phyloP scores from a whole-genome alignment of 2,329 filamentous ascomycete genomes.

The Ceratocystis huliohia region DNA sequence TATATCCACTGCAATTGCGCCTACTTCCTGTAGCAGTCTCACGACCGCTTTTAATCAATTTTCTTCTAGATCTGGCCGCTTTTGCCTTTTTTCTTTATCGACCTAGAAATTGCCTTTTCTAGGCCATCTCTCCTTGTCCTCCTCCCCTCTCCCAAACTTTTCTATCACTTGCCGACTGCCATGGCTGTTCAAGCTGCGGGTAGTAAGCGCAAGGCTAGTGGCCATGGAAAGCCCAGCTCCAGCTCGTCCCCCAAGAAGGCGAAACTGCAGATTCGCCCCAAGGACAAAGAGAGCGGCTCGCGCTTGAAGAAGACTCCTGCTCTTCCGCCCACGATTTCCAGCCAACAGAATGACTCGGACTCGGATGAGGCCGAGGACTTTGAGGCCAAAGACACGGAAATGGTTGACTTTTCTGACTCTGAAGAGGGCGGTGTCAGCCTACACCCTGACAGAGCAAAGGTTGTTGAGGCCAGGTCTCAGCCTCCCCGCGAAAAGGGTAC shows the following conservation, averaged over 20 bases:
- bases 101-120: neutral
- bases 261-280: constrained; percentile 31
- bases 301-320: constrained; percentile 25
- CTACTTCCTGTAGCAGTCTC: neutral
- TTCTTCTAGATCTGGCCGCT: neutral
- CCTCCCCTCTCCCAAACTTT: constrained; percentile 12
- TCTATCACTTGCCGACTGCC: neutral
- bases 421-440: constrained; percentile 43
- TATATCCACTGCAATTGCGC: neutral
- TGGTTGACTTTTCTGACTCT: constrained; percentile 36
- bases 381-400: constrained; percentile 33
- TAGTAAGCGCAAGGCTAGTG: constrained; percentile 45
- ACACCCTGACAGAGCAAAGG: constrained; percentile 29
- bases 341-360: constrained; percentile 27
- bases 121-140: constrained; percentile 7
- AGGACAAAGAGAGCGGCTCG: constrained; percentile 24
- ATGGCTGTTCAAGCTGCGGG: constrained; percentile 32
- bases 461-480: constrained; percentile 26
- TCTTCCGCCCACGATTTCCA: constrained; percentile 26
- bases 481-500: constrained; percentile 18
- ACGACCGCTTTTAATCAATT: neutral
- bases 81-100: neutral
- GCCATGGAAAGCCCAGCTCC: constrained; percentile 33
- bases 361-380: constrained; percentile 31
- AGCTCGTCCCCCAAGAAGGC: constrained; percentile 40